Conservation (phyloP, 129 eudicot species). For the Chrysanthemum seticuspe region DNA sequence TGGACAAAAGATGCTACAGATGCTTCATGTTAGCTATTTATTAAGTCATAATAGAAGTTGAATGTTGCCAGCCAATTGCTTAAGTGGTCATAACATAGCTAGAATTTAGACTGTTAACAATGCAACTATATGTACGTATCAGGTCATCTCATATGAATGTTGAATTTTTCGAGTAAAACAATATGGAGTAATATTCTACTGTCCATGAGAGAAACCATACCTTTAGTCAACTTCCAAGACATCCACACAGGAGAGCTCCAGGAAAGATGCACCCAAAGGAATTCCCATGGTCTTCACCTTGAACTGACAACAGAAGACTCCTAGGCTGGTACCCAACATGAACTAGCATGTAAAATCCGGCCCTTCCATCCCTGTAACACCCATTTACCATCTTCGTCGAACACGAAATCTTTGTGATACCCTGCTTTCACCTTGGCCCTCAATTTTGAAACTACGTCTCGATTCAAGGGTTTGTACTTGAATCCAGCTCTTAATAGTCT, state of each 20-base stretch:
- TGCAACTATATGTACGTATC: too few relatives aligned
- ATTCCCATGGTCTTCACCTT: conserved; percentile 4
- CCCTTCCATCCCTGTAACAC: conserved; percentile 82
- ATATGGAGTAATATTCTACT: too few relatives aligned
- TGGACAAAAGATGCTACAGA: too few relatives aligned
- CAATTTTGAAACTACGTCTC: conserved; percentile 36
- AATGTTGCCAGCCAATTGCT: too few relatives aligned
- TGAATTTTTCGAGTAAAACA: background rate
- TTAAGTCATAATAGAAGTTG: too few relatives aligned
- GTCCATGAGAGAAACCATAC: conserved; percentile 12
- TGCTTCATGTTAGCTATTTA: background rate
- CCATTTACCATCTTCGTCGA: conserved; percentile 65
- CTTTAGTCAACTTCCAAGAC: conserved; percentile 19
- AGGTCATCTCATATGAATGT: background rate
- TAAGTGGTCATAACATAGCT: too few relatives aligned
- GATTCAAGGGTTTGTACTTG: conserved; percentile 38
- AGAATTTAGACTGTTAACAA: too few relatives aligned
- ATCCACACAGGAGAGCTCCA: conserved; percentile 28
- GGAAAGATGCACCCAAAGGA: conserved; percentile 7
- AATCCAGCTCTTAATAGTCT: conserved; percentile 51
- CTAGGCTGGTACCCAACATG: conserved; percentile 52
- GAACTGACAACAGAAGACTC: background rate
- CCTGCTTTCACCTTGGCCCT: conserved; percentile 31
- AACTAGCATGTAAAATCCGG: conserved; percentile 51
- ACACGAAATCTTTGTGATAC: conserved; percentile 60